phyloP scores from a whole-genome alignment of 1,139 yeast species.

The Meyerozyma athensensis region DNA sequence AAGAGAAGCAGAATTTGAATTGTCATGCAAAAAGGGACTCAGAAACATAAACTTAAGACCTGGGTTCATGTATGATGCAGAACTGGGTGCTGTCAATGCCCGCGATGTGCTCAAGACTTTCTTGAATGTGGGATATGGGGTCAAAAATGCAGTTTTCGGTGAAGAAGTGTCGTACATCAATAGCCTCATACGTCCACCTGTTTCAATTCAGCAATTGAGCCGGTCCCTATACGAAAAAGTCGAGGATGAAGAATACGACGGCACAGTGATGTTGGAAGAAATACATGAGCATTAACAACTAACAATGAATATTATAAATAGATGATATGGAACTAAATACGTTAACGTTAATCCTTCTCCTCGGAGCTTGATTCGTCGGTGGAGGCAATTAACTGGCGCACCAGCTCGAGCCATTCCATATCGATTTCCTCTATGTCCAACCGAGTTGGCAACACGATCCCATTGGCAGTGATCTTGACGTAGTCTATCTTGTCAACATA shows the following conservation, averaged over 20 bases:
- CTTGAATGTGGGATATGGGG: conserved; percentile 33
- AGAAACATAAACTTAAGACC: conserved; percentile 70
- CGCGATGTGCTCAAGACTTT: conserved; percentile 26
- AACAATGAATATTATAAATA: too few relatives aligned
- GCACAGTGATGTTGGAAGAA: conserved; percentile 57
- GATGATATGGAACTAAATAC: neutral
- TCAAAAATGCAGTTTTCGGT: conserved; percentile 36
- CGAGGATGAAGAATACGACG: conserved; percentile 44
- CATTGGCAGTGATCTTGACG: conserved; percentile 19
- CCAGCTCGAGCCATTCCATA: conserved; percentile 21
- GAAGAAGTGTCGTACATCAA: conserved; percentile 30
- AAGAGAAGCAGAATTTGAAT: conserved; percentile 66
- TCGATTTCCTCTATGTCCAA: conserved; percentile 24
- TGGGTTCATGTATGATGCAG: conserved; percentile 72
- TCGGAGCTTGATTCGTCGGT: neutral
- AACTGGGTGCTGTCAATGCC: conserved; percentile 21
- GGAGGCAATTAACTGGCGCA: conserved; percentile 15
- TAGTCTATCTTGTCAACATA: conserved; percentile 8
- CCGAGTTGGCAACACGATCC: conserved; percentile 21
- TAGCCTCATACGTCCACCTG: conserved; percentile 53
- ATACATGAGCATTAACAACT: conserved; percentile 8
- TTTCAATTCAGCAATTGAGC: conserved; percentile 70
- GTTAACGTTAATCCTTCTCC: neutral
- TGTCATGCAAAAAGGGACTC: conserved; percentile 39
- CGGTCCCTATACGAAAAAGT: conserved; percentile 51